Evolutionary conservation across 768 basidiomycete species (phyloP), one percentile per base, ranked within the genome.

Genomic region (Saitozyma sp.): DNA sequence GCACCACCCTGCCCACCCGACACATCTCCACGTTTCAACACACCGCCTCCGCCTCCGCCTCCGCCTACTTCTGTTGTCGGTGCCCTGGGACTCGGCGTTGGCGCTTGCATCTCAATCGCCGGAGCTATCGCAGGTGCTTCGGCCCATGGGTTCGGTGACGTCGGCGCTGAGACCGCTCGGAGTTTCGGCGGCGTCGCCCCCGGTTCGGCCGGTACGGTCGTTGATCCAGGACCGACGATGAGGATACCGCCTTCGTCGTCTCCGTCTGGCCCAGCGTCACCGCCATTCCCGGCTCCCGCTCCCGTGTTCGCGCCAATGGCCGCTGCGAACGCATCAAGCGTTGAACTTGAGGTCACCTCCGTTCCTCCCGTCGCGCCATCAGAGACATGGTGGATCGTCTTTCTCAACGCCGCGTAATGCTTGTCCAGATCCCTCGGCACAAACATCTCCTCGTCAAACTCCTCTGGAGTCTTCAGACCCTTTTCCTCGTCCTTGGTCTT

Each of bases 401-500:
- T 70, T n/a, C 68, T 16, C n/a, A 75, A 58, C 9, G 74, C 74
- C 45, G 60, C 71, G 58, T 75, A 75, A 53, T 75, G 74, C 56
- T 75, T 75, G 59, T 75, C 74, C 49, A 75, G 49, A 62, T 75
- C 74, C 16, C 74, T 41, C 10, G 74, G 74, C 8, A 39, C 40
- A 46, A 70, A 67, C 29, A 29, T 29, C 16, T 54, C 57, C 8
- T 61, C 56, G 9, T 29, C 48, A 49, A 43, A 19, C 42, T 63
- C 56, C n/a, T 48, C 50, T 39, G 29, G 29, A 29, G 29, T 29
- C 29, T 29, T 29, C 29, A 29, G 29, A 29, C 29, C 29, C 29
- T 29, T 41, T n/a, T 59, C 53, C 6, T 56, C 46, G 17, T 60
- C 61, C 51, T 54, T 54, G 42, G 17, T 11, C 49, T 46, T 54